Conservation (phyloP, 805 yeast species). For the Wickerhamiella australiensis region DNA sequence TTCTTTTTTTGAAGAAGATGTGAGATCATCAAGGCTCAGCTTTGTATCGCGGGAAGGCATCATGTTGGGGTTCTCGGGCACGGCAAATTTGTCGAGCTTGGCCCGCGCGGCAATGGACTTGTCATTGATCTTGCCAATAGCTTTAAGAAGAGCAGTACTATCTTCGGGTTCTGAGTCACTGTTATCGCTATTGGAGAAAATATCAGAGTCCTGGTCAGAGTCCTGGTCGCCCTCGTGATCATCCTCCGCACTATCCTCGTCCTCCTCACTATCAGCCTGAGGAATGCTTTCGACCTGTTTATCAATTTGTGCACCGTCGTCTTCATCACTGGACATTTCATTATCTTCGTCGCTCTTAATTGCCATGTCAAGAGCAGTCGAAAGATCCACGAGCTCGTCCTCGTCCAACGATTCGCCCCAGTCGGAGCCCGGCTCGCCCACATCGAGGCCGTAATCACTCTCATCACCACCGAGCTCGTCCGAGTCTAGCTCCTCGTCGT, state of each 20-base stretch:
- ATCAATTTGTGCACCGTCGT: conserved; percentile 17
- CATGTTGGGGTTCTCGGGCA: conserved; percentile 28
- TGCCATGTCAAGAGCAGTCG: conserved; percentile 85
- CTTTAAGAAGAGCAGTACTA: conserved; percentile 22
- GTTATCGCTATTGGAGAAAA: conserved; percentile 17
- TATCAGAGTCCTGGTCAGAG: conserved; percentile 23
- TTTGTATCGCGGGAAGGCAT: conserved; percentile 38
- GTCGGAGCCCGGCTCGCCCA: conserved; percentile 41
- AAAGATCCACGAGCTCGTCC: conserved; percentile 55
- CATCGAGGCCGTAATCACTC: conserved; percentile 36
- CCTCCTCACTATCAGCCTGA: background rate
- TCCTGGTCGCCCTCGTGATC: conserved; percentile 14
- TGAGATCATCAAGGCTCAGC: conserved; percentile 61
- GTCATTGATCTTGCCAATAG: conserved; percentile 6
- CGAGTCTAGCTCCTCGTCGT: conserved; percentile 49
- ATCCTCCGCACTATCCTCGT: conserved; percentile 17
- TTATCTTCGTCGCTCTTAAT: conserved; percentile 31
- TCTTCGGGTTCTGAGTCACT: conserved; percentile 24
- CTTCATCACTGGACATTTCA: conserved; percentile 15
- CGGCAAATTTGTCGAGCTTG: conserved; percentile 22
- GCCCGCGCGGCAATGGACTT: conserved; percentile 12
- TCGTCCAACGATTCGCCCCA: conserved; percentile 71
- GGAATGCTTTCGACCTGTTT: background rate
- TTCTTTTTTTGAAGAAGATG: conserved; percentile 32
- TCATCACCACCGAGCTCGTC: conserved; percentile 83